phyloP scores from a whole-genome alignment of 1,139 yeast species.

The Geotrichum klebahnii region DNA sequence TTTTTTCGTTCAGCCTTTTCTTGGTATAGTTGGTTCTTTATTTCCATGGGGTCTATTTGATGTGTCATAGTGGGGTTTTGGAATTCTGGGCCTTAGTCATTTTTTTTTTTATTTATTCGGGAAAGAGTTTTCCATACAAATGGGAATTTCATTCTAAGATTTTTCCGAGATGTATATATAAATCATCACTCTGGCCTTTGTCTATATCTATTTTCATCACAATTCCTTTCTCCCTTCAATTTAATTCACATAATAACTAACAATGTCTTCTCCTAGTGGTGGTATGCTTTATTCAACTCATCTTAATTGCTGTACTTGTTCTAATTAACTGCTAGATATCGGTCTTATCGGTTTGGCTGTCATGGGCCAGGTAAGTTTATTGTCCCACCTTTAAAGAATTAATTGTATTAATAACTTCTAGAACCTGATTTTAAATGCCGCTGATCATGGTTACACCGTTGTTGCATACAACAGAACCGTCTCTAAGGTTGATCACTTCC shows the following conservation, averaged over 20 bases:
- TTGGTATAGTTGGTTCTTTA: not conserved
- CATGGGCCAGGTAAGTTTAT: conserved; percentile 70
- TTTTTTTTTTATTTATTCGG: not conserved
- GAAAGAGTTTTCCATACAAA: not conserved
- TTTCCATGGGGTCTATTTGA: not conserved
- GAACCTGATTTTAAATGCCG: conserved; percentile 93
- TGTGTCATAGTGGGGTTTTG: not conserved
- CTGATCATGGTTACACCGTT: conserved; percentile 88
- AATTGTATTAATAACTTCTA: conserved; percentile 11
- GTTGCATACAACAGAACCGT: conserved; percentile 98
- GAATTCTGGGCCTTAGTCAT: conserved; percentile 5
- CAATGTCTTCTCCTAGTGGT: conserved; percentile 24
- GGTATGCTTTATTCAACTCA: conserved; percentile 21
- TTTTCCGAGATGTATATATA: not conserved
- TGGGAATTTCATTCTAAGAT: not conserved
- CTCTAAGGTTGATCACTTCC: conserved; percentile 88
- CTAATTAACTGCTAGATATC: conserved; percentile 53
- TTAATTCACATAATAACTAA: conserved; percentile 2
- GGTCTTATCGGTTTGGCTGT: conserved; percentile 99
- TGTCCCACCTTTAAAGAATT: not conserved
- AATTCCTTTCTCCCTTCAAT: not conserved
- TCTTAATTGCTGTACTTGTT: not conserved
- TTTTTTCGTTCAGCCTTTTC: not conserved
- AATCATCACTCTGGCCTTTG: not conserved
- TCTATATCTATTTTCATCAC: not conserved